Base-by-base conservation (phyloP, 108 stramenopile species). In the Pseudonitzschia multistriata region DNA sequence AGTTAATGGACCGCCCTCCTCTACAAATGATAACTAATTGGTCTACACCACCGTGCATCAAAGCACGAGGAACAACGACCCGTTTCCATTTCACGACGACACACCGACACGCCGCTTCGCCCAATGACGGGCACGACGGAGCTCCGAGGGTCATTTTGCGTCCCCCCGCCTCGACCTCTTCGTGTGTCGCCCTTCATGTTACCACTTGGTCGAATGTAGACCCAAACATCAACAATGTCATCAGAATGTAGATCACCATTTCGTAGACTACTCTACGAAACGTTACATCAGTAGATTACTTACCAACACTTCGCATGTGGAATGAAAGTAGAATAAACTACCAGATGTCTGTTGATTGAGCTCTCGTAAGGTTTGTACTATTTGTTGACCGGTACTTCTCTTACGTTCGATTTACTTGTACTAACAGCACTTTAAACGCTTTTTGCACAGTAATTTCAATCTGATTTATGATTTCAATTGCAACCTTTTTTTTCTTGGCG, bases 231-330 rank as follows among this genome's bases (percentile, higher is more conserved):
- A 52, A 2, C 50, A 3, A 52, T 52, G 24, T 52, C 11, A 52
- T 24, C n/a, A n/a, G n/a, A n/a, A n/a, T n/a, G n/a, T 25, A 1
- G 8, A 22, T 24, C 50, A 2, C 2, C 22, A 52, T 2, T 8
- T 24, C 17, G 24, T 22, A 25, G 25, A 25, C 50, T 19, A 8
- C 22, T 52, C 22, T 52, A 52, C 50, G 24, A 52, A 3, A 19
- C 2, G 1, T 13, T 45, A 45, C 42, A 6, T 45, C 42, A 45
- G 50, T 52, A 52, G 15, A 25, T 52, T 19, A 52, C 50, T 52
- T 52, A 52, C 50, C 50, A 19, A 52, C 50, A 24, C 22, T 52
- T 52, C 50, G 50, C 50, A 52, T 52, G 50, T 52, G 50, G 50
- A 52, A 52, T 52, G 50, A 25, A 52, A 52, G 50, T 52, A 52